These are phyloP conservation scores for Cladosporium velox DNA, from an alignment of 2,329 filamentous ascomycete species.

Conservation along the genomic window DNA sequence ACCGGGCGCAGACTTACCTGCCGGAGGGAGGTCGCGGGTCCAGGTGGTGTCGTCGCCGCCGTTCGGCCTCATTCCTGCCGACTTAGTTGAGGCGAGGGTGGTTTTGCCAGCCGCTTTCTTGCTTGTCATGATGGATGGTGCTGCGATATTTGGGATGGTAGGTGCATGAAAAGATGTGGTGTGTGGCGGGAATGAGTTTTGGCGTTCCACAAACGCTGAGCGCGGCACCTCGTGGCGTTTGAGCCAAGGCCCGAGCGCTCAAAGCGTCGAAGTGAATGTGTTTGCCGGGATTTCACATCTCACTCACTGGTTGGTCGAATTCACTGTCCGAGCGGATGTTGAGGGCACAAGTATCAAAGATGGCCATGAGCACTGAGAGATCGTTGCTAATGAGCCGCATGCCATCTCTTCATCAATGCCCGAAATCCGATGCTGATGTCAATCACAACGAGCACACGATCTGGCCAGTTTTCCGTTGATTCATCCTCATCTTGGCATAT, in stretches of 20 bases:
- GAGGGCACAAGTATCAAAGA: background rate
- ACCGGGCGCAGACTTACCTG: background rate
- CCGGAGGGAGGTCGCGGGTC: background rate
- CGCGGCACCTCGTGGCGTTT: background rate
- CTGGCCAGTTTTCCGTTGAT: background rate
- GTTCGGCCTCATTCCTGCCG: background rate
- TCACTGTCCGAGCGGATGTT: background rate
- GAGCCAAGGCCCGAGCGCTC: background rate
- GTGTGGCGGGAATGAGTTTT: background rate
- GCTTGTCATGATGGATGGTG: background rate
- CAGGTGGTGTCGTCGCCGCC: background rate
- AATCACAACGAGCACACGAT: background rate
- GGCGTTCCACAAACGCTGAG: background rate
- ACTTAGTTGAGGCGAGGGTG: background rate
- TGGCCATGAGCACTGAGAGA: background rate
- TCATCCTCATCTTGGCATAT: background rate
- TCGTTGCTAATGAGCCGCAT: background rate
- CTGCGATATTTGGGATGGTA: background rate
- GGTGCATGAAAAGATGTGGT: background rate
- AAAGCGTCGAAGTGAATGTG: background rate
- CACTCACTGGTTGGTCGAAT: background rate
- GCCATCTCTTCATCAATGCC: background rate
- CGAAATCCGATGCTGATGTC: background rate
- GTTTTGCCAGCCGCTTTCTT: background rate
- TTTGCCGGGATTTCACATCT: background rate